Evolutionary conservation across 1,284 basidiomycete species (phyloP).

Genomic region (Heterobasidion parviporum): DNA sequence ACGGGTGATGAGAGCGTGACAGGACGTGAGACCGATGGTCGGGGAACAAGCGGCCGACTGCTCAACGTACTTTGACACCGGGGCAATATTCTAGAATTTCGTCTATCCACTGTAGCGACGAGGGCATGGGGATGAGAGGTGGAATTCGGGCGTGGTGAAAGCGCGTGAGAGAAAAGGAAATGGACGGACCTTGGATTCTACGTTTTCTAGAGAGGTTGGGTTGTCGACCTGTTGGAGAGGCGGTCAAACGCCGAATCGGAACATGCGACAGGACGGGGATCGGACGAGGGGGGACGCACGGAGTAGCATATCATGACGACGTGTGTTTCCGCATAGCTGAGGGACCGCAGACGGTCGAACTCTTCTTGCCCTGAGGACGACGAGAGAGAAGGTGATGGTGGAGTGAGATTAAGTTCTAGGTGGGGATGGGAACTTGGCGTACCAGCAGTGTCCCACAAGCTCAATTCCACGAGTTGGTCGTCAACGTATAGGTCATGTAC

Average conservation of each 20-base stretch:
- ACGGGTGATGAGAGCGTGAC: not conserved
- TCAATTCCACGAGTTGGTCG: conserved; percentile 80
- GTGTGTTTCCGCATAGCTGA: conserved; percentile 93
- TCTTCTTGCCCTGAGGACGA: conserved; percentile 78
- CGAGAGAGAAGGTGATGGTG: not conserved
- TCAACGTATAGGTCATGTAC: conserved; percentile 82
- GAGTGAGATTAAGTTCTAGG: conserved; percentile 1
- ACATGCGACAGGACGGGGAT: not conserved
- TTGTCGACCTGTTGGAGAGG: conserved; percentile 55
- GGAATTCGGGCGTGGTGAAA: not conserved
- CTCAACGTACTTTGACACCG: conserved; percentile 75
- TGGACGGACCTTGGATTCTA: conserved; percentile 69
- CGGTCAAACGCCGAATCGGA: not conserved
- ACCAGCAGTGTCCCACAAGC: conserved; percentile 97
- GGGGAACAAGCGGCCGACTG: not conserved
- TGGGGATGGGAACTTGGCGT: conserved; percentile 17
- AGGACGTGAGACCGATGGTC: conserved; percentile 1
- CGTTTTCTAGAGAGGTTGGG: conserved; percentile 48
- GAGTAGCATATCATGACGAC: conserved; percentile 94
- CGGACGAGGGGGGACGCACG: conserved; percentile 31
- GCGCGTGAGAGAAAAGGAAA: not conserved
- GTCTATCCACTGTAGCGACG: conserved; percentile 65
- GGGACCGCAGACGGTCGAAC: conserved; percentile 84
- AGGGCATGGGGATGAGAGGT: too few species aligned
- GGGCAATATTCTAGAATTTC: conserved; percentile 87